Evolutionary conservation across 306 rosid genomes (phyloP).

Genomic region (Sicyos edulis): DNA sequence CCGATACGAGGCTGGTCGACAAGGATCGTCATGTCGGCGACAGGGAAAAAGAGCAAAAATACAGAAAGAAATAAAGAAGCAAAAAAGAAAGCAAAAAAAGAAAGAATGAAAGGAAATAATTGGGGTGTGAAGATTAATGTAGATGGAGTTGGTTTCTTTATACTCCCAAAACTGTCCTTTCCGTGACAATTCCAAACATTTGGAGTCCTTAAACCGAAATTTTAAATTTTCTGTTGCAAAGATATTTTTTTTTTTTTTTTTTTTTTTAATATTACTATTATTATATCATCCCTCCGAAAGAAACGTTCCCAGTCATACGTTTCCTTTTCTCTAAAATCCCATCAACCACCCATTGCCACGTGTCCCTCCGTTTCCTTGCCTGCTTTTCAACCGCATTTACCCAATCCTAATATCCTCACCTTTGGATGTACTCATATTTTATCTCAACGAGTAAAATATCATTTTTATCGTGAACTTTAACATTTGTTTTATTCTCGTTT

Average conservation of each 20-base stretch:
- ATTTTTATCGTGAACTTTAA: no score
- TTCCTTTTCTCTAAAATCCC: no score
- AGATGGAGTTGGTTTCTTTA: constrained; percentile 23
- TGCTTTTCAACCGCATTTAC: neutral
- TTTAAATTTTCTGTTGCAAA: neutral
- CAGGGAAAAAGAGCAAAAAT: neutral
- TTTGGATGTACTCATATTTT: neutral
- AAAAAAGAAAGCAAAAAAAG: neutral
- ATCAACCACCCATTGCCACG: neutral
- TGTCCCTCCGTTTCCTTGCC: neutral
- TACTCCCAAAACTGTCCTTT: constrained; percentile 32
- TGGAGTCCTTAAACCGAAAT: constrained; percentile 41
- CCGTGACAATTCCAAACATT: constrained; percentile 31
- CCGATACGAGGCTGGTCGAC: constrained; percentile 44
- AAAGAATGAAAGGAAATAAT: neutral
- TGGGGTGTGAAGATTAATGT: neutral
- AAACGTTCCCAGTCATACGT: constrained; percentile 19
- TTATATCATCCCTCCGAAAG: constrained; percentile 1
- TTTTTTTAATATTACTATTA: neutral
- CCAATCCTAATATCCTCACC: neutral
- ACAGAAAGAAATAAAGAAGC: neutral
- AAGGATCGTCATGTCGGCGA: constrained; percentile 41
- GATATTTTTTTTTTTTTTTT: neutral
- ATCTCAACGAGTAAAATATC: no score
- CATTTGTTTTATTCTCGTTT: no score